phyloP scores from a whole-genome alignment of 1,139 yeast genomes.

The Lodderomyces metapsilosis region DNA sequence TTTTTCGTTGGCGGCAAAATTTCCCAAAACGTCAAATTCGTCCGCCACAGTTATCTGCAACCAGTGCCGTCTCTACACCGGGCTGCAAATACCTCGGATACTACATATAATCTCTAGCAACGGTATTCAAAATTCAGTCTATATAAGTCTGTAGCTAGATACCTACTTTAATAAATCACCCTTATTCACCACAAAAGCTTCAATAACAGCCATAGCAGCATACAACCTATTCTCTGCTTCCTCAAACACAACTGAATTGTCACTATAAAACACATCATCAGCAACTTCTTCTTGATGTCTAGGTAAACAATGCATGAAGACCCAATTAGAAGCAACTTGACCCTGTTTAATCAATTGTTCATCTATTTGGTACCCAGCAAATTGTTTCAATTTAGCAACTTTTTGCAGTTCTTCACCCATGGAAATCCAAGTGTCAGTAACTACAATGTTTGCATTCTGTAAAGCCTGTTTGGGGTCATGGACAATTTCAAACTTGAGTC shows the following conservation, averaged over 20 bases:
- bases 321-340: conserved; percentile 68
- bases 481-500: conserved; percentile 58
- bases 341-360: conserved; percentile 54
- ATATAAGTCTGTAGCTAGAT: too few relatives aligned
- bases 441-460: conserved; percentile 71
- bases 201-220: conserved; percentile 93
- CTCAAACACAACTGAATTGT: conserved; percentile 80
- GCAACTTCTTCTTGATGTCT: conserved; percentile 92
- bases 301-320: conserved; percentile 96
- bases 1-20: not conserved
- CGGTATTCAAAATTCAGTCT: too few relatives aligned
- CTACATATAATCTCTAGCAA: not conserved
- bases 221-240: conserved; percentile 96
- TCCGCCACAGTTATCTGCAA: not conserved
- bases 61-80: too few relatives aligned
- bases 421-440: conserved; percentile 97
- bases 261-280: conserved; percentile 87
- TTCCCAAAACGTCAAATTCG: not conserved
- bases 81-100: too few relatives aligned
- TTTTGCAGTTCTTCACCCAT: conserved; percentile 95
- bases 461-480: conserved; percentile 76
- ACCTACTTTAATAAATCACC: conserved; percentile 50
- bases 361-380: conserved; percentile 83
- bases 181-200: conserved; percentile 81
- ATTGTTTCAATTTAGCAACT: conserved; percentile 68